Evolutionary conservation across 169 alveolate genomes (phyloP), one percentile per base, ranked within the genome.

Genomic region (Plasmodium cynomolgi): DNA sequence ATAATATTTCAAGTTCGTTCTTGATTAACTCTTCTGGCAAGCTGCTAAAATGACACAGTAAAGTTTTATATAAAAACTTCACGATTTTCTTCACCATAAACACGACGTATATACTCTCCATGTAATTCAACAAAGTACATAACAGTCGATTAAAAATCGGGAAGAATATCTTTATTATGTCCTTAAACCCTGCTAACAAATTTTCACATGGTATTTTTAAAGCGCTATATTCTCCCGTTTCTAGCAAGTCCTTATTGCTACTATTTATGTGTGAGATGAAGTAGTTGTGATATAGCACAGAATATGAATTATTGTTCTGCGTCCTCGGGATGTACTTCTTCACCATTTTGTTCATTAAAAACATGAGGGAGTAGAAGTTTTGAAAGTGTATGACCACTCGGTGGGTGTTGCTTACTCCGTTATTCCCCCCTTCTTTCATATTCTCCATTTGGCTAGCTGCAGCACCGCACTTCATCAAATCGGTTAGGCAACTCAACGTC

Each of bases 191-290:
- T n/a, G 47, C 15, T 86, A 86, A 86, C 47, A 86, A 86, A 86
- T 86, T 86, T 86, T 86, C 93, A 77, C 93, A 86, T 33, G 93
- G 93, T 47, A 86, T 86, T 50, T 77, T 86, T 79, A 86, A 77
- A 56, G n/a, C 26, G 81, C 81, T 41, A 37, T 77, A 86, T 54
- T 86, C 81, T 75, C 68, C 68, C 41, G 20, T 86, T 79, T 86
- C 86, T 37, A 86, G 50, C 13, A 86, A 86, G 41, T 86, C 71
- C 44, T 58, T 86, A 86, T 86, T 86, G 68, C 68, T 39, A 85
- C 47, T 77, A 13, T 86, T 86, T 77, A 86, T 86, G 37, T 86
- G 47, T 37, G 93, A 54, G 68, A 34, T 86, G 71, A 75, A 86
- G 71, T 86, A 86, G 68, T 23, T 86, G 37, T 86, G 85, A 86